These are phyloP conservation scores for Symbiodinium pilosum DNA, from an alignment of 73 alveolate species.

Conservation along the genomic window DNA sequence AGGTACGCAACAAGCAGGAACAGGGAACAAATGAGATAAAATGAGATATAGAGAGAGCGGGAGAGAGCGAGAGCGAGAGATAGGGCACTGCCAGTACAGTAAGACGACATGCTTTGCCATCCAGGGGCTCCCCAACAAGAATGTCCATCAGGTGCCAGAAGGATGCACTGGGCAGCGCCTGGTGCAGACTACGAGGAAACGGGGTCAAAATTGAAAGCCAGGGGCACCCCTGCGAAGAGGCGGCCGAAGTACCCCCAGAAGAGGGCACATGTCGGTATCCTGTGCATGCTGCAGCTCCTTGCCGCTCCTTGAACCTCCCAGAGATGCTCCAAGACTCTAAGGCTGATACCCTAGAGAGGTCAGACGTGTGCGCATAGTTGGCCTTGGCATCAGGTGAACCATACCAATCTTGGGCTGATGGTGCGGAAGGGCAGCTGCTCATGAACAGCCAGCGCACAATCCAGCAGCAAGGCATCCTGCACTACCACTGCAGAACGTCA, in stretches of 20 bases:
- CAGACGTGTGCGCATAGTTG: not conserved
- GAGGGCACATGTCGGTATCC: constrained; percentile 14
- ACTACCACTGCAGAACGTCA: no score
- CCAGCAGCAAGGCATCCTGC: constrained; percentile 25
- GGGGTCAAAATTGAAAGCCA: not conserved
- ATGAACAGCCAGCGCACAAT: constrained; percentile 18
- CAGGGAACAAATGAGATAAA: no score
- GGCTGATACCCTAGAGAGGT: not conserved
- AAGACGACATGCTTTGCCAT: no score
- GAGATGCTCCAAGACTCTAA: not conserved
- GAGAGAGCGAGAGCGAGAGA: no score
- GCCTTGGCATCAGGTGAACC: not conserved
- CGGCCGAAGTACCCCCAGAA: constrained; percentile 20
- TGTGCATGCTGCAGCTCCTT: not conserved
- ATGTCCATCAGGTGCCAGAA: constrained; percentile 14
- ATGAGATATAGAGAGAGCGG: no score
- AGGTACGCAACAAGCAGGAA: not conserved
- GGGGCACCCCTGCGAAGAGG: constrained; percentile 39
- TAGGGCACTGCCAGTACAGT: no score
- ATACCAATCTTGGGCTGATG: no score
- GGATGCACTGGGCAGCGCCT: not conserved
- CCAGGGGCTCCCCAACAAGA: not conserved
- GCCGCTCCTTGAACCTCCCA: not conserved
- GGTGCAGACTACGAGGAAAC: no score
- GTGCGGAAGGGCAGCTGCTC: no score